A percentile compares a stretch with the other conserved stretches of the same genome.
phyloP scores from a whole-genome alignment of 371 early-diverging fungal species.

The Funneliformis caledonium region DNA sequence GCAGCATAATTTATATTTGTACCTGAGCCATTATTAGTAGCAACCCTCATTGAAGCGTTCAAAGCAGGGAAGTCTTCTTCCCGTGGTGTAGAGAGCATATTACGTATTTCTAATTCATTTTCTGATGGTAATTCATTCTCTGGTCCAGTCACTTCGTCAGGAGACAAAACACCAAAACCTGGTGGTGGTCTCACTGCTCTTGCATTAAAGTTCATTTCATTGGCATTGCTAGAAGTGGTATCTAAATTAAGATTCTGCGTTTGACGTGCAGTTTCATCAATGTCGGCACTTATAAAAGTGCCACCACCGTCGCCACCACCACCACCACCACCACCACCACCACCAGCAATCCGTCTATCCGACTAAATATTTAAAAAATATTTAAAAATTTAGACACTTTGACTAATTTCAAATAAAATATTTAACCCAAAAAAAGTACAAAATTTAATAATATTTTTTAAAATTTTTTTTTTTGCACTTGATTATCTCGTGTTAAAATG shows the following conservation, averaged over 20 bases:
- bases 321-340: neutral
- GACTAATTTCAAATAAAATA: neutral
- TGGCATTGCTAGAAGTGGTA: constrained; percentile 1
- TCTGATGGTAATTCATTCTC: constrained; percentile 42
- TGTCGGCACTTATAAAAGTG: constrained; percentile 4
- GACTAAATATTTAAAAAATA: neutral
- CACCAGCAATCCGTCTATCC: neutral
- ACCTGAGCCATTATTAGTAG: neutral
- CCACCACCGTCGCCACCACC: neutral
- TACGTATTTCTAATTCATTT: neutral
- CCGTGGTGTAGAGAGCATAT: constrained; percentile 4
- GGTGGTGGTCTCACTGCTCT: constrained; percentile 30
- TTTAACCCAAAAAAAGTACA: neutral
- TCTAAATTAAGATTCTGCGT: constrained; percentile 39
- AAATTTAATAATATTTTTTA: too few species aligned
- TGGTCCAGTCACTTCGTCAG: constrained; percentile 37
- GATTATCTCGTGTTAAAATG: neutral
- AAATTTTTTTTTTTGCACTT: too few species aligned
- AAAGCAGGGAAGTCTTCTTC: constrained; percentile 10
- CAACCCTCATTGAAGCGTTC: neutral
- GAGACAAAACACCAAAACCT: constrained; percentile 22
- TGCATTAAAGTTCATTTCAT: neutral
- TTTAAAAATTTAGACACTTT: neutral
- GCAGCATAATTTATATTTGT: neutral
- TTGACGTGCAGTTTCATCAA: constrained; percentile 5